Evolutionary conservation across 139 green algal species (phyloP).

Genomic region (Tetraselmis striata): DNA sequence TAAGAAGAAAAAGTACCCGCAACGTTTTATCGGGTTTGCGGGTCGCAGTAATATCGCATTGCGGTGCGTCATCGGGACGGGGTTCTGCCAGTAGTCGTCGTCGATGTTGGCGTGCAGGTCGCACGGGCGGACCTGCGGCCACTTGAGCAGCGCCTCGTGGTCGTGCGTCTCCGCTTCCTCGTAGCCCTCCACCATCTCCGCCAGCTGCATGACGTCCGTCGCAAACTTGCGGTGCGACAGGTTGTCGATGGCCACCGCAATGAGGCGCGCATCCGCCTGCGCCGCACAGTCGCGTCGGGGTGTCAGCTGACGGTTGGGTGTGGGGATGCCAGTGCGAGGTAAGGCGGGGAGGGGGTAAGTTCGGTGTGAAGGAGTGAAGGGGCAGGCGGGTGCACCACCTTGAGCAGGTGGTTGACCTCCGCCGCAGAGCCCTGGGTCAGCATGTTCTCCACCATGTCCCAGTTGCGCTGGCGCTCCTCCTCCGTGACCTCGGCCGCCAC

Average conservation of each 20-base stretch:
- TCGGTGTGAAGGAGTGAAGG: too few species aligned
- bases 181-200: not conserved
- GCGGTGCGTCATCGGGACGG: too few species aligned
- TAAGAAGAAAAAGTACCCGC: too few species aligned
- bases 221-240: not conserved
- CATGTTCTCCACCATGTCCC: not conserved
- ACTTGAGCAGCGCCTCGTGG: not conserved
- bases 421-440: not conserved
- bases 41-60: too few species aligned
- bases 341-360: too few species aligned
- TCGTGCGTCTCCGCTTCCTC: slow-evolving; percentile 1
- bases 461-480: not conserved
- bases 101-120: too few species aligned
- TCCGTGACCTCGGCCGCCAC: not conserved
- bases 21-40: too few species aligned
- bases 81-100: too few species aligned
- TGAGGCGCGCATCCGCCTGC: not conserved
- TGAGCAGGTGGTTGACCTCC: slow-evolving; percentile 1
- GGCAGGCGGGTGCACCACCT: too few species aligned
- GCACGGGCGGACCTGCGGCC: not conserved
- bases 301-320: too few species aligned
- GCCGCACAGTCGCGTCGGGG: too few species aligned
- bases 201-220: slow-evolving; percentile 6
- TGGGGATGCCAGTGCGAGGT: too few species aligned
- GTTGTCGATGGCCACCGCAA: slow-evolving; percentile 4